A percentile compares a stretch with the other conserved stretches of the same genome.
These are phyloP conservation scores for Choricystis sp. DNA, from an alignment of 139 green algal genomes.

Conservation along the genomic window DNA sequence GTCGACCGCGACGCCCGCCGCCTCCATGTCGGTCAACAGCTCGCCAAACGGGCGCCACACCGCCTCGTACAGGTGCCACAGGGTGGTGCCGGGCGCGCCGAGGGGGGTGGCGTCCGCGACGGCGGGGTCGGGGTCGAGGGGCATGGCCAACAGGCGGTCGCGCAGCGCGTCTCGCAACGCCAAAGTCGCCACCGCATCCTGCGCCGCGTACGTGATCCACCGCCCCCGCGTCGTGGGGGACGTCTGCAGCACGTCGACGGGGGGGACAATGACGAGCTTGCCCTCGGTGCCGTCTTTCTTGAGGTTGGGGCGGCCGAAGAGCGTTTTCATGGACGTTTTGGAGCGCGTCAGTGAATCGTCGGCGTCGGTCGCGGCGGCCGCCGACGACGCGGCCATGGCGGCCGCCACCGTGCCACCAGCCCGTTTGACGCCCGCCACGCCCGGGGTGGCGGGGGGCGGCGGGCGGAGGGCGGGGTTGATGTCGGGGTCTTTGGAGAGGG, in stretches of 20 bases:
- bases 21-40: constrained; percentile 89
- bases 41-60: constrained; percentile 74
- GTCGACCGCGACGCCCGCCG: constrained; percentile 40
- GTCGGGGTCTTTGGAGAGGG: constrained; percentile 25
- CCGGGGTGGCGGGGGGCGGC: constrained; percentile 3
- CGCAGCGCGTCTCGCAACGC: constrained; percentile 42
- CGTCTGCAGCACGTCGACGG: constrained; percentile 57
- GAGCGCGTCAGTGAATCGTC: neutral
- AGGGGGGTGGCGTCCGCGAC: constrained; percentile 5
- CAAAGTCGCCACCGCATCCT: constrained; percentile 83
- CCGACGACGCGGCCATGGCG: too few relatives aligned
- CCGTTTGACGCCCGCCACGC: neutral
- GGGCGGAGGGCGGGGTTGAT: too few relatives aligned
- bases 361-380: too few relatives aligned
- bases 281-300: constrained; percentile 59
- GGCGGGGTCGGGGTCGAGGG: constrained; percentile 6
- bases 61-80: constrained; percentile 69
- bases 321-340: constrained; percentile 79
- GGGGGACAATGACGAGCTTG: constrained; percentile 40
- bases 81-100: constrained; percentile 10
- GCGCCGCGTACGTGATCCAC: constrained; percentile 84
- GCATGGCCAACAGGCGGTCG: constrained; percentile 14
- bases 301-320: constrained; percentile 58
- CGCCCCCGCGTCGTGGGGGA: constrained; percentile 20
- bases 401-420: too few relatives aligned